Evolutionary conservation across 768 basidiomycete species (phyloP).

Genomic region (Cantharellus cinnabarinus): DNA sequence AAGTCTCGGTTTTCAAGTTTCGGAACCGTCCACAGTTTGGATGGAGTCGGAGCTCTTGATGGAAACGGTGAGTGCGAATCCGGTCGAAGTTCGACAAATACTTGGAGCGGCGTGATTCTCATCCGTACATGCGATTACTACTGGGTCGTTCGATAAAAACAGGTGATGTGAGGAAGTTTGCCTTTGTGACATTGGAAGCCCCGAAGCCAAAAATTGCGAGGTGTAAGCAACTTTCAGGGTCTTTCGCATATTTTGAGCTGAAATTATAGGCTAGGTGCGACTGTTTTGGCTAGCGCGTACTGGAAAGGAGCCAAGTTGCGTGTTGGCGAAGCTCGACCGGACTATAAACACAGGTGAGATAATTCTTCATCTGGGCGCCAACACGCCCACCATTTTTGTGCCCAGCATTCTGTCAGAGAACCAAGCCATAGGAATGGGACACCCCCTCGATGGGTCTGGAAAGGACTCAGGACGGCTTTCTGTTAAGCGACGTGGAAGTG

Average conservation of each 20-base stretch:
- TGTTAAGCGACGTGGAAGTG: conserved; percentile 7
- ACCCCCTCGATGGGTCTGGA: conserved; percentile 7
- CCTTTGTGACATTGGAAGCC: conserved; percentile 49
- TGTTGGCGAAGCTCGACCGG: conserved; percentile 65
- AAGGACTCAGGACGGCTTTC: conserved; percentile 12
- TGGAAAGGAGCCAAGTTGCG: conserved; percentile 80
- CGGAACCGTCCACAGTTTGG: conserved; percentile 44
- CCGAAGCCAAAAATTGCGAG: conserved; percentile 35
- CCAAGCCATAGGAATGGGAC: conserved; percentile 16
- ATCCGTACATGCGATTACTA: not conserved
- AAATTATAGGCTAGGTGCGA: conserved; percentile 32
- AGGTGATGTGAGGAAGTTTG: conserved; percentile 43
- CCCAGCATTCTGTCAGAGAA: not conserved
- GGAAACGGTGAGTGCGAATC: conserved; percentile 26
- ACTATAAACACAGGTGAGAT: conserved; percentile 41
- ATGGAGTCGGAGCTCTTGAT: conserved; percentile 47
- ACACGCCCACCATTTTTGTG: not conserved
- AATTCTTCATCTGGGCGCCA: not conserved
- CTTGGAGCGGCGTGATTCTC: not conserved
- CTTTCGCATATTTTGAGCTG: not conserved
- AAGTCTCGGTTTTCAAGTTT: conserved; percentile 38
- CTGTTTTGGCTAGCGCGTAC: conserved; percentile 53
- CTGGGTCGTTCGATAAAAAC: not conserved
- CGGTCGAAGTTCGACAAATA: not conserved
- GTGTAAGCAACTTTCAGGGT: conserved; percentile 28